Evolutionary conservation across 306 rosid genomes (phyloP), one percentile per base, ranked within the genome.

Genomic region (Malus sylvestris): DNA sequence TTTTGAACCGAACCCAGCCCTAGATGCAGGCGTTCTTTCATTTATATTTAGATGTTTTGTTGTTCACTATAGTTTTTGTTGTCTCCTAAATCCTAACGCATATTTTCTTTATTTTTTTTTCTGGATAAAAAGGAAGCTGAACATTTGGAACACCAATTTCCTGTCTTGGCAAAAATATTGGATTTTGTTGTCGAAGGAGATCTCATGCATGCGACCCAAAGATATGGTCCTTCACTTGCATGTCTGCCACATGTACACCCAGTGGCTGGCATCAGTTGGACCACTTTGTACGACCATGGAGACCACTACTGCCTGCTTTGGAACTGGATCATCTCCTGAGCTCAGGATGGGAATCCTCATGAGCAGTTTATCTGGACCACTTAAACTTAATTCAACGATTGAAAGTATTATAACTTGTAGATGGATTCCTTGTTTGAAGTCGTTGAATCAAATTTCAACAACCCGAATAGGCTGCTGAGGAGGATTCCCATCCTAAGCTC

Each of bases 161-260:
- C 74, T 33, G 79, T 2, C 38, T n/a, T 6, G 55, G 52, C 9
- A 27, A 20, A 33, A 29, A 22, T 19, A 30, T 69, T 29, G 66
- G 86, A 83, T 85, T 73, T 70, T 73, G 84, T 5, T 69, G 85
- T 80, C 81, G 30, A 62, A 73, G 60, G 59, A 80, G 70, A 85
- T 76, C 81, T 76, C 15, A 10, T 14, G 68, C 53, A 32, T 62
- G 88, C 83, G 82, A 6, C 88, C 85, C 80, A 58, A 33, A 53
- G 45, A 40, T 9, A 78, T 38, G 52, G 89, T 81, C 82, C 78
- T 82, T 68, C 76, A 76, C 81, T 77, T 82, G 83, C 86, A 84
- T 86, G 86, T 81, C 88, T 69, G 89, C 85, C 91, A 83, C 80
- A 80, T 80, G 73, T 78, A 79, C 80, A 32, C 72, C 77, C 59